A percentile compares a stretch with the other conserved stretches of the same genome.
phyloP scores from a whole-genome alignment of 2,329 filamentous ascomycete genomes.

The Neophaeococcomyces aloes region DNA sequence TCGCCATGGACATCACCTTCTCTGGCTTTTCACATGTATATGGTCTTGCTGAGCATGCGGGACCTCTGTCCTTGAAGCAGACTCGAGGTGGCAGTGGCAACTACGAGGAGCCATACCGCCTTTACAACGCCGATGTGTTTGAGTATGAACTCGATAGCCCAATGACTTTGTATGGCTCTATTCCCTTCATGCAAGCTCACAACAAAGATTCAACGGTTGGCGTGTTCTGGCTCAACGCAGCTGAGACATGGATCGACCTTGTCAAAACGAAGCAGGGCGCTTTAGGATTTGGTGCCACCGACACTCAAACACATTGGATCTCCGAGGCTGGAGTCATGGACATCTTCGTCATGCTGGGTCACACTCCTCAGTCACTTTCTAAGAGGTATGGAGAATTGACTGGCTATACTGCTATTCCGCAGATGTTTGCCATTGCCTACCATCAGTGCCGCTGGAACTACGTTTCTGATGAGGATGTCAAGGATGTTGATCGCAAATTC shows the following conservation, averaged over 20 bases:
- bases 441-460: slow-evolving; percentile 99
- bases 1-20: slow-evolving; percentile 85
- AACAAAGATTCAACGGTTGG: slow-evolving; percentile 87
- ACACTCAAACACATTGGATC: slow-evolving; percentile 91
- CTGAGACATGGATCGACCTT: slow-evolving; percentile 96
- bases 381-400: slow-evolving; percentile 81
- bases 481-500: slow-evolving; percentile 91
- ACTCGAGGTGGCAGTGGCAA: slow-evolving; percentile 78
- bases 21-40: slow-evolving; percentile 85
- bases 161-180: slow-evolving; percentile 96
- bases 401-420: slow-evolving; percentile 80
- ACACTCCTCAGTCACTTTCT: slow-evolving; percentile 70
- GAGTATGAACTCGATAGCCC: slow-evolving; percentile 95
- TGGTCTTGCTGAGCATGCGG: slow-evolving; percentile 87
- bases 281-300: slow-evolving; percentile 57
- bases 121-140: slow-evolving; percentile 96
- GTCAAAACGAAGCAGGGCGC: slow-evolving; percentile 64
- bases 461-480: slow-evolving; percentile 90
- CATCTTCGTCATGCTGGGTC: slow-evolving; percentile 88
- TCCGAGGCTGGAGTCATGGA: slow-evolving; percentile 85
- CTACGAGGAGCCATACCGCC: slow-evolving; percentile 77
- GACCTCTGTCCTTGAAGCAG: slow-evolving; percentile 75
- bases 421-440: slow-evolving; percentile 84
- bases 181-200: slow-evolving; percentile 96
- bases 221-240: slow-evolving; percentile 93